phyloP scores from a whole-genome alignment of 257 asterid genomes.

The Ilex asprella region DNA sequence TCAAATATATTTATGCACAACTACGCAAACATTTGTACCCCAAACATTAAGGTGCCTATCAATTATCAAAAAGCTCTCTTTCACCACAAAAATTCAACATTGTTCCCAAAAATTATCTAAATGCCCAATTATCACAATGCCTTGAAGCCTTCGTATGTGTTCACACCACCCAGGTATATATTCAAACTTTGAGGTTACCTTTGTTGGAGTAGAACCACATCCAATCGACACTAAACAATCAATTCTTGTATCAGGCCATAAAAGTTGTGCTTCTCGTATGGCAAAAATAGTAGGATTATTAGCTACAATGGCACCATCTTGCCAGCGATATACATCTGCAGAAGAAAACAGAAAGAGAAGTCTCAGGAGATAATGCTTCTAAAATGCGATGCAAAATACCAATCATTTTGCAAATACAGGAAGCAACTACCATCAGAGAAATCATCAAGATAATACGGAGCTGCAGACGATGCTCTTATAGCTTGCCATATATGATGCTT shows the following conservation, averaged over 20 bases:
- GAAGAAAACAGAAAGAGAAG: conserved; percentile 18
- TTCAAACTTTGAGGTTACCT: conserved; percentile 36
- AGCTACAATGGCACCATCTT: conserved; percentile 99
- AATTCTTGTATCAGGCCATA: conserved; percentile 95
- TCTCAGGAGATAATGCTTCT: conserved; percentile 12
- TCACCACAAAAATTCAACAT: no score
- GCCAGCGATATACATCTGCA: conserved; percentile 83
- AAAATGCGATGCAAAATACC: conserved; percentile 15
- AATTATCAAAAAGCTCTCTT: not conserved
- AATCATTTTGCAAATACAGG: conserved; percentile 9
- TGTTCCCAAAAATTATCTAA: no score
- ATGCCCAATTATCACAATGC: no score
- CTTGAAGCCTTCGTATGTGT: no score
- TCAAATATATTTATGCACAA: no score
- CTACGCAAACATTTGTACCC: no score
- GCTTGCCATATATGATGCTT: conserved; percentile 97
- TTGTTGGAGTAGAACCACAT: conserved; percentile 91
- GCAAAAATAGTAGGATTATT: conserved; percentile 95
- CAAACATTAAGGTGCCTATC: no score
- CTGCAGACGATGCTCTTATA: conserved; percentile 99
- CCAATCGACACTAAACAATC: conserved; percentile 97
- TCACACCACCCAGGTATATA: no score
- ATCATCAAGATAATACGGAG: conserved; percentile 98
- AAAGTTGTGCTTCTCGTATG: conserved; percentile 87
- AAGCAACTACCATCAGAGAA: conserved; percentile 74